Conservation (phyloP, 495 filamentous ascomycete species). For the Amniculicola lignicola region DNA sequence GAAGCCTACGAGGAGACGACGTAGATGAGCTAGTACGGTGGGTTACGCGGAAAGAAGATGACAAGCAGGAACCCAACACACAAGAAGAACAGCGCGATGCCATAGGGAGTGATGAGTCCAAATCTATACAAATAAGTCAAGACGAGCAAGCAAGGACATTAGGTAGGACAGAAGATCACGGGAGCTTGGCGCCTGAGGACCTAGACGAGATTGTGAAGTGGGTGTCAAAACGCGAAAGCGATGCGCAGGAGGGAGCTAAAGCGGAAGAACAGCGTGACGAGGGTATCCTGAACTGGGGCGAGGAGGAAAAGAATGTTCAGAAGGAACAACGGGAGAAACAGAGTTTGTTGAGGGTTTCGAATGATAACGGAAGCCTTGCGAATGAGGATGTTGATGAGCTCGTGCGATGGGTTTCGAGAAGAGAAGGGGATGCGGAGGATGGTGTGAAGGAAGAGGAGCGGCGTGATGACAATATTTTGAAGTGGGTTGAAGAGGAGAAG, state of each 20-base stretch:
- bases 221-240: neutral
- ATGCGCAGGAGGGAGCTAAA: too few relatives aligned
- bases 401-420: constrained; percentile 6
- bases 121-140: neutral
- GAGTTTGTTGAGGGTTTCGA: neutral
- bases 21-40: constrained; percentile 10
- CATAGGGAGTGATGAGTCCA: neutral
- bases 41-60: constrained; percentile 6
- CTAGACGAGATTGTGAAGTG: constrained; percentile 14
- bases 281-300: neutral
- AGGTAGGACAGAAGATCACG: neutral
- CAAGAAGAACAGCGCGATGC: neutral
- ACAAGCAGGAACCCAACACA: neutral
- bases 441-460: too few relatives aligned
- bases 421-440: too few relatives aligned
- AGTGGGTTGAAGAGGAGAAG: too few relatives aligned
- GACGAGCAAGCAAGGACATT: neutral
- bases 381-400: constrained; percentile 6
- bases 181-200: neutral
- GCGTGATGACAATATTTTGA: too few relatives aligned
- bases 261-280: neutral
- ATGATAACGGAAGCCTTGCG: neutral
- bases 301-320: neutral
- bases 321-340: neutral
- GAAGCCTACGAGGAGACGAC: neutral